Base-by-base conservation (phyloP, 345 rosid species). In the Eucalyptus tenuipes region DNA sequence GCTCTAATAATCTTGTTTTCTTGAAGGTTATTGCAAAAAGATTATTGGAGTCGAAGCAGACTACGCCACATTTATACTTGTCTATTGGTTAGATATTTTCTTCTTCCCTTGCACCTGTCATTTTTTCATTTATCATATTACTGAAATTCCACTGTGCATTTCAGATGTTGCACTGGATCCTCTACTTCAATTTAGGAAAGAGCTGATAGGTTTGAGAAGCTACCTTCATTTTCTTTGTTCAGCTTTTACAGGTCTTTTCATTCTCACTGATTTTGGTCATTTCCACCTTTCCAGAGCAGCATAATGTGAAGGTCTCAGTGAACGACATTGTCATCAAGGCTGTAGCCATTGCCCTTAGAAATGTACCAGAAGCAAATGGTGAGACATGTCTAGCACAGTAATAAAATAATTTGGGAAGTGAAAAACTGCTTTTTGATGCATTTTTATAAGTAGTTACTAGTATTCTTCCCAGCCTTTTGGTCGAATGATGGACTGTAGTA, bases 251-350 rank as follows among this genome's bases (percentile, higher is more conserved):
- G 90, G 87, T 86, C 53, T 57, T 55, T 75, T 87, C 87, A 88
- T 93, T 49, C 89, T 50, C 85, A 13, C 86, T 90, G 88, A 90
- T 64, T 88, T 80, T 52, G 89, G 88, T 81, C 80, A 64, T 15
- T 90, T 91, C 92, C 92, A 59, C 87, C 48, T 85, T 55, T 90
- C 71, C 98, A 97, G 99, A 97, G 88, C 92, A 91, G 87, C 98
- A 96, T 93, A 96, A 94, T 89, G 90, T 91, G 59, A 96, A 96
- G 94, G 98, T 96, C 87, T 97, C 99, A n/a, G 99, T 97, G 55
- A 97, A 97, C 91, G 99, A 97, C 94, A 95, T 96, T 91, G 96
- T 96, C 92, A 96, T 96, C 89, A 96, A 97, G 94, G 98, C 97
- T 86, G 98, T 96, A 87, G 97, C 99, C 81, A 89, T 96, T 75